Evolutionary conservation across 441 rosid species (phyloP), one percentile per base, ranked within the genome.

Genomic region (California macrophylla): DNA sequence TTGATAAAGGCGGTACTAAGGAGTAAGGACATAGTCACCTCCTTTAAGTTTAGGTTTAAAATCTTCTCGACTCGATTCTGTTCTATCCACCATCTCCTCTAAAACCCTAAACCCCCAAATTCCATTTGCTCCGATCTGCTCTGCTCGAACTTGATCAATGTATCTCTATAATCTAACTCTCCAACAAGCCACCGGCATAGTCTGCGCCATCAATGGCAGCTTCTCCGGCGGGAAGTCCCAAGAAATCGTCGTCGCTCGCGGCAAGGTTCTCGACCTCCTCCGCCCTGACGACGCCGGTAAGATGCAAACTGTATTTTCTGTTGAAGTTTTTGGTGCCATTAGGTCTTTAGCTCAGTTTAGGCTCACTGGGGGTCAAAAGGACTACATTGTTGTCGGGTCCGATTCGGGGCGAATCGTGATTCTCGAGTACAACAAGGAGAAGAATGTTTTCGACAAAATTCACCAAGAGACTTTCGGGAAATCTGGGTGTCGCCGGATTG

Each of bases 391-490:
- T 0, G 93, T 91, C 0, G 97, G 98, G 15, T 93, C 97, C 0
- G 98, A 93, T 79, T 93, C 97, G 8, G 98, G 98, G 29, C 83
- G 98, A 71, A 91, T 93, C 25, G 97, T 93, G 3, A 93, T 93
- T 9, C 75, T 93, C 5, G 98, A 93, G 50, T 93, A 88, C 76
- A 93, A 89, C 36, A 90, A 84, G 74, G 96, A 89, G 78, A 87
- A 84, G 74, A 93, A 93, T 75, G 83, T 86, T 29, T 91, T 91
- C 71, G 96, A 93, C 47, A 91, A 89, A 75, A 74, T 89, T 58
- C 98, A 93, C 70, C 98, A 93, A 72, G 96, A 93, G 76, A 94
- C 98, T 45, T 91, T 85, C 45, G 98, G 98, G 9, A 94, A 94
- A 76, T 94, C 98, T 0, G 98, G 98, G 2, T 89, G 96, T 60